phyloP scores from a whole-genome alignment of 441 rosid genomes.

The Adansonia gregorii region DNA sequence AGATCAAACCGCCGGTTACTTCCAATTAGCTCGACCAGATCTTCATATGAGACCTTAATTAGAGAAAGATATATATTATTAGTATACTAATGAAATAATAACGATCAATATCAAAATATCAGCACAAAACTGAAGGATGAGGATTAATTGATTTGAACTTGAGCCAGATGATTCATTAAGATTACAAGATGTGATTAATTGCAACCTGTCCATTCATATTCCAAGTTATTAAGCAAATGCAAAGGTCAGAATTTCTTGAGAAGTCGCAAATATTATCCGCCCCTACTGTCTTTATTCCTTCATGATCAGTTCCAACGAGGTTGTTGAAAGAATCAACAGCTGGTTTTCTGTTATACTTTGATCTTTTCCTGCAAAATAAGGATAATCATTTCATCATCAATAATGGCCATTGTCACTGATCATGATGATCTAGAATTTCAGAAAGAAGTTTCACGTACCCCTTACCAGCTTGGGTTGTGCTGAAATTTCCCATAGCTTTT shows the following conservation, averaged over 20 bases:
- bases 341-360: conserved; percentile 27
- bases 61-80: background rate
- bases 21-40: conserved; percentile 59
- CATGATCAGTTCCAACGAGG: conserved; percentile 22
- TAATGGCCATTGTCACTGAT: background rate
- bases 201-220: conserved; percentile 79
- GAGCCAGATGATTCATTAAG: background rate
- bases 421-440: background rate
- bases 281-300: conserved; percentile 58
- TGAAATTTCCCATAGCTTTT: conserved; percentile 43
- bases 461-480: conserved; percentile 20
- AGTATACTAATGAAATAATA: background rate
- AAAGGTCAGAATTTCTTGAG: conserved; percentile 54
- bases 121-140: background rate
- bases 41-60: conserved; percentile 52
- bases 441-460: conserved; percentile 20
- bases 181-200: background rate
- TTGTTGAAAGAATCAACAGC: conserved; percentile 19
- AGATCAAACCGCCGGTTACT: conserved; percentile 58
- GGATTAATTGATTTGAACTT: too few species aligned
- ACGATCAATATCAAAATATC: background rate
- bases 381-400: background rate
- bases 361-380: conserved; percentile 30
- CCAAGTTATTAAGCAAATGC: conserved; percentile 76
- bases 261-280: conserved; percentile 49